Conservation (phyloP, 2,329 filamentous ascomycete species). For the Bretziella fagacearum region DNA sequence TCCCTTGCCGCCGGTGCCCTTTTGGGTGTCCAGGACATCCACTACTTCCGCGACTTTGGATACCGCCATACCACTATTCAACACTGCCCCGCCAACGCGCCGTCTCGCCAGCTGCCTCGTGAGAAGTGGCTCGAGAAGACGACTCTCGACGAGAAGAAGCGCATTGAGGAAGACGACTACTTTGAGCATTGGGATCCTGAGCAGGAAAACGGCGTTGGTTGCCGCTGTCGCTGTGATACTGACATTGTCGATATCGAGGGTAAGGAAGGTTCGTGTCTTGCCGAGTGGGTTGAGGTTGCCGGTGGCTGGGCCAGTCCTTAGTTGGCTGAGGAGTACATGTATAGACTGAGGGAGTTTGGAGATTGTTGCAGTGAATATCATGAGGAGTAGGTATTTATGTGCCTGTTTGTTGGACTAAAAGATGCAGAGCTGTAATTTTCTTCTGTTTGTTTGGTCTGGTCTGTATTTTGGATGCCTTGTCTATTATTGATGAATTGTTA, state of each 20-base stretch:
- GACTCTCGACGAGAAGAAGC: slow-evolving; percentile 63
- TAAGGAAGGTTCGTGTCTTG: slow-evolving; percentile 86
- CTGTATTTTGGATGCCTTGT: slow-evolving; percentile 6
- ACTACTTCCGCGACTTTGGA: slow-evolving; percentile 98
- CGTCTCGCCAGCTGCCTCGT: slow-evolving; percentile 65
- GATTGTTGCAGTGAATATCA: background rate
- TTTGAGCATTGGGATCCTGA: slow-evolving; percentile 77
- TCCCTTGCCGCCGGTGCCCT: slow-evolving; percentile 87
- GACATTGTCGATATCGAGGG: slow-evolving; percentile 96
- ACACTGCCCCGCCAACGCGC: slow-evolving; percentile 92
- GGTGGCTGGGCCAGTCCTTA: slow-evolving; percentile 60
- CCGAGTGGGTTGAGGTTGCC: slow-evolving; percentile 94
- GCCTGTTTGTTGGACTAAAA: background rate
- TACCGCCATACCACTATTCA: slow-evolving; percentile 98
- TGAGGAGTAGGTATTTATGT: background rate
- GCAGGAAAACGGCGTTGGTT: slow-evolving; percentile 93
- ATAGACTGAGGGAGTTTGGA: background rate
- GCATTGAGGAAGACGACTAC: slow-evolving; percentile 85
- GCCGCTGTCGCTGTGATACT: slow-evolving; percentile 89
- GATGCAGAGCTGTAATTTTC: background rate
- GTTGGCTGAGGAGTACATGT: background rate
- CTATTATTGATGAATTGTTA: background rate
- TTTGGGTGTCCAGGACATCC: slow-evolving; percentile 65
- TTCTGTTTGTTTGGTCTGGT: slow-evolving; percentile 3
- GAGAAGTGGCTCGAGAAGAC: slow-evolving; percentile 69